Base-by-base conservation (phyloP, 2,329 filamentous ascomycete species). In the Zasmidium citrigriseum region DNA sequence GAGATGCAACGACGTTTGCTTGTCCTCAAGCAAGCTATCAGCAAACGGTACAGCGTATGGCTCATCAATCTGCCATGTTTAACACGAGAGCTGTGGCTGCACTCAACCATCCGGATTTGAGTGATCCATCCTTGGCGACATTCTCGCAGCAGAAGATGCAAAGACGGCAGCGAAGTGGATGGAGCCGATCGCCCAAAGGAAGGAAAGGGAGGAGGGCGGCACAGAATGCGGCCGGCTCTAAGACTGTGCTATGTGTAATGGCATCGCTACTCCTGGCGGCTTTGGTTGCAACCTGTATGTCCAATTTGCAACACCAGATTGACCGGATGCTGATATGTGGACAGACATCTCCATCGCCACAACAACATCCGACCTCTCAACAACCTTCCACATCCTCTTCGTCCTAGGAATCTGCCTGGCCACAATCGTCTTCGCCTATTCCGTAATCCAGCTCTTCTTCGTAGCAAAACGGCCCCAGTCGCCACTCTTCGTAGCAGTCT, bases 401-500 rank as follows among this genome's bases (percentile, higher is more conserved):
- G 87, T 96, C 57, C 81, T 96, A 54, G 81, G 93, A 63, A 87
- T 96, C 57, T 76, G 96, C 52, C 78, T 88, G 53, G 83, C 88
- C 29, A 87, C 88, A 1, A 85, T 93, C 64, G 86, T 96, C 75
- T 95, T 96, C 80, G 89, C 86, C 68, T 90, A 96, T 74, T 85
- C 87, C 45, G 77, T 95, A 16, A 83, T 95, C 57, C 86, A 89
- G 18, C 80, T 96, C 3, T 87, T 85, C 73, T 83, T 96, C 75
- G 49, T 59, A 34, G 46, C 45, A 46, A 62, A 48, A 48, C 54
- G 56, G 47, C 45, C 51, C 44, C 52, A 49, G 22, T 44, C 50
- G 24, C 56, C 59, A 23, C 55, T 59, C 16, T 65, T 63, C 53
- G 57, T 66, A 12, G 52, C 59, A 9, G 55, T 59, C 24, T 61